Percentiles rank a stretch among this genome's conserved stretches.
Evolutionary conservation across 2,329 filamentous ascomycete genomes (phyloP).

Genomic region (Didymella exigua): DNA sequence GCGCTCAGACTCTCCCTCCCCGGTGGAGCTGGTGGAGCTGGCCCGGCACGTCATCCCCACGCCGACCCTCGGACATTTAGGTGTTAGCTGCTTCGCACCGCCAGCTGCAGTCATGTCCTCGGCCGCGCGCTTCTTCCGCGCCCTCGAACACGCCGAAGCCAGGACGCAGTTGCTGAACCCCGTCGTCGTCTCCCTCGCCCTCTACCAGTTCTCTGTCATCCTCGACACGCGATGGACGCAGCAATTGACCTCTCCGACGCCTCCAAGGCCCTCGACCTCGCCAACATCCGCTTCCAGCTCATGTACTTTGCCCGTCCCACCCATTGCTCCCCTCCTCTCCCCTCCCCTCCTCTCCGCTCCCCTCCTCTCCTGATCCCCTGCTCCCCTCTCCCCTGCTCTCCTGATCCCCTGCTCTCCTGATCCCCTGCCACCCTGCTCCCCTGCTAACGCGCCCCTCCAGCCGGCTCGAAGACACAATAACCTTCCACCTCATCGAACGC

Average conservation of each 20-base stretch:
- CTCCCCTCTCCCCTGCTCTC: too few species aligned
- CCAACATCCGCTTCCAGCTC: conserved; percentile 90
- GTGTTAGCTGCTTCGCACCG: too few species aligned
- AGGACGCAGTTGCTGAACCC: not conserved
- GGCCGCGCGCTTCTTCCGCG: not conserved
- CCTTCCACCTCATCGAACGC: conserved; percentile 93
- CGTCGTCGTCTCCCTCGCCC: not conserved
- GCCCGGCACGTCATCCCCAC: conserved; percentile 24
- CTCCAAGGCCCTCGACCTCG: conserved; percentile 83
- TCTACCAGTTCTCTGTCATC: not conserved
- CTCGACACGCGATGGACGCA: conserved; percentile 72
- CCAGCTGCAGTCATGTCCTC: not conserved
- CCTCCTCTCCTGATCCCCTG: too few species aligned
- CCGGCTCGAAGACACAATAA: conserved; percentile 96
- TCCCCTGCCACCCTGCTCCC: not conserved
- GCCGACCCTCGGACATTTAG: not conserved
- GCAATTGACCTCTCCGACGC: conserved; percentile 87
- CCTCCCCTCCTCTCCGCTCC: too few species aligned
- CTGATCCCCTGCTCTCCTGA: too few species aligned
- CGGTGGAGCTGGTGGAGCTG: conserved; percentile 4
- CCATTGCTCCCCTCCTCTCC: too few species aligned
- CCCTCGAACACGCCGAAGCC: not conserved
- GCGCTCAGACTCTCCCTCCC: conserved; percentile 4
- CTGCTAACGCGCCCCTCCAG: conserved; percentile 56
- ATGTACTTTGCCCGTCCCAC: conserved; percentile 67